Evolutionary conservation across 441 rosid genomes (phyloP).

Genomic region (Gossypium aridum): DNA sequence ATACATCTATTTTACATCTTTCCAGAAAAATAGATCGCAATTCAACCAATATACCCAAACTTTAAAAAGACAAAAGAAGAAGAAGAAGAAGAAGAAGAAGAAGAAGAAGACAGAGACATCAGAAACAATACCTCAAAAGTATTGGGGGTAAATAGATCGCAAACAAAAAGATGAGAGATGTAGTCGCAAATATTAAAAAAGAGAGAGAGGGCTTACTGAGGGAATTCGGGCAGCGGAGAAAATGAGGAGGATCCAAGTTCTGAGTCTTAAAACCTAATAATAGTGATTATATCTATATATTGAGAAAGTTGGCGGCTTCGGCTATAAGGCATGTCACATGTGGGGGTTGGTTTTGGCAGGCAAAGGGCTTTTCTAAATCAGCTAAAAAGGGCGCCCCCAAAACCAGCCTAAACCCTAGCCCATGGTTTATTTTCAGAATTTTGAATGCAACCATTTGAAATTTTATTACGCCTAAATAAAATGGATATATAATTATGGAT

Average conservation of each 20-base stretch:
- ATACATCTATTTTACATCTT: neutral
- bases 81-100: neutral
- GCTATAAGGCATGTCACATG: no score
- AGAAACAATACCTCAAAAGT: neutral
- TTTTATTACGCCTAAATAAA: no score
- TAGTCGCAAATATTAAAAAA: neutral
- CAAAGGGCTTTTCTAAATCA: no score
- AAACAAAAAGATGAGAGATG: neutral
- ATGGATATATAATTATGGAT: no score
- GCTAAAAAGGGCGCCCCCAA: no score
- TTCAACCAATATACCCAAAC: neutral
- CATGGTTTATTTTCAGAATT: no score
- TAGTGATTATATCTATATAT: neutral
- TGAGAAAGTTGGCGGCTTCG: no score
- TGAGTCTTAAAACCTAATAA: neutral
- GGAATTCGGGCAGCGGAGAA: neutral
- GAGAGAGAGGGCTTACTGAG: neutral
- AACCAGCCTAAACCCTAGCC: no score
- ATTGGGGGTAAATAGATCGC: neutral
- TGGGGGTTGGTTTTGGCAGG: no score
- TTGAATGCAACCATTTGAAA: no score
- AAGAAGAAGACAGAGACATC: neutral
- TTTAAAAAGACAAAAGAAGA: neutral
- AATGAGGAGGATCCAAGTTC: neutral
- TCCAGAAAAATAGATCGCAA: neutral